Evolutionary conservation across 1,139 yeast species (phyloP).

Genomic region (Suhomyces choctaworum): DNA sequence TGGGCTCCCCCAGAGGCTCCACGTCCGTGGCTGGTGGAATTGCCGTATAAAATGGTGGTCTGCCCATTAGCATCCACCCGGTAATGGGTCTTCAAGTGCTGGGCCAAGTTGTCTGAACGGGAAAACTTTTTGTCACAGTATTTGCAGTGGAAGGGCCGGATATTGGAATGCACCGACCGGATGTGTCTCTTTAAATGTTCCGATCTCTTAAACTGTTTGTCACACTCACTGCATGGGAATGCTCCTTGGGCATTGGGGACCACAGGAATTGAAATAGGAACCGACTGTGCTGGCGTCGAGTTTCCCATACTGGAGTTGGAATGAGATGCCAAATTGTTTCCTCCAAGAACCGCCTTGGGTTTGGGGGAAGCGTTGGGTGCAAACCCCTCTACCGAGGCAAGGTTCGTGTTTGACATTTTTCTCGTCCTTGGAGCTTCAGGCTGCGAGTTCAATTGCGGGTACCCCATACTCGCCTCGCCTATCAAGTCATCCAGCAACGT

Average conservation of each 20-base stretch:
- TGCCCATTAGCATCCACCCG: conserved; percentile 35
- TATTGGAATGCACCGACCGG: conserved; percentile 49
- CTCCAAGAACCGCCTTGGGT: conserved; percentile 4
- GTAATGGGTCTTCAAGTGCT: conserved; percentile 48
- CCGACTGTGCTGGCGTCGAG: background rate
- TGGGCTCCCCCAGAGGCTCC: conserved; percentile 1
- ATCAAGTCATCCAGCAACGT: conserved; percentile 2
- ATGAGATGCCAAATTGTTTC: background rate
- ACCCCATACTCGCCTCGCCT: conserved; percentile 6
- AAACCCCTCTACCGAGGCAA: conserved; percentile 2
- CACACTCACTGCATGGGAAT: conserved; percentile 49
- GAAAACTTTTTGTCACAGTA: conserved; percentile 51
- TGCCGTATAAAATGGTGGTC: conserved; percentile 40
- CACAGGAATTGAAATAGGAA: conserved; percentile 10
- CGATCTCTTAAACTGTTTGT: conserved; percentile 47
- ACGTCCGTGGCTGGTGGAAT: conserved; percentile 33
- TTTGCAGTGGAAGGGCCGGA: conserved; percentile 50
- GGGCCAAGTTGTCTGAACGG: conserved; percentile 50
- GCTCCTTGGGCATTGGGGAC: conserved; percentile 21
- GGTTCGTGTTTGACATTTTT: conserved; percentile 5
- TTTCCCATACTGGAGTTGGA: background rate
- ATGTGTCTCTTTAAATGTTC: conserved; percentile 52
- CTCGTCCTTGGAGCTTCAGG: conserved; percentile 5
- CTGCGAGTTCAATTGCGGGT: background rate
- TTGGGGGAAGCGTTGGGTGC: conserved; percentile 3